Evolutionary conservation across 169 alveolate species (phyloP).

Genomic region (Plasmodium vinckei): DNA sequence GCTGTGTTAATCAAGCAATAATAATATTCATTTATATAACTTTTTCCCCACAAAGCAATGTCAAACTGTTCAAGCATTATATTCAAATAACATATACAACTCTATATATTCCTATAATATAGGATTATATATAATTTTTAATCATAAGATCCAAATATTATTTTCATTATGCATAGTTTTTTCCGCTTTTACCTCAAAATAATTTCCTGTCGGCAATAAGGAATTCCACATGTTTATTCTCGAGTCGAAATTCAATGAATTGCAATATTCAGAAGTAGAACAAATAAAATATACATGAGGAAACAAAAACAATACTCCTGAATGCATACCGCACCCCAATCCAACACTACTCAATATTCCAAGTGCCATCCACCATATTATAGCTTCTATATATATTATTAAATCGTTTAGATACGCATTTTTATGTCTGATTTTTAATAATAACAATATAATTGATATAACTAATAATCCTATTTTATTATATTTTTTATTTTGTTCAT

Average conservation of each 20-base stretch:
- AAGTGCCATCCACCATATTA: conserved; percentile 85
- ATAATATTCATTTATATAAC: too few relatives aligned
- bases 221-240: conserved; percentile 81
- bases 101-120: background rate
- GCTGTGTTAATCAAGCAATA: too few relatives aligned
- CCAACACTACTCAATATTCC: conserved; percentile 87
- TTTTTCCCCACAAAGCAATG: too few relatives aligned
- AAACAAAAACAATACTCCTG: conserved; percentile 86
- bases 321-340: conserved; percentile 88
- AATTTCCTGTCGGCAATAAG: conserved; percentile 75
- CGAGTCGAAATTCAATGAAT: conserved; percentile 82
- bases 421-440: conserved; percentile 67
- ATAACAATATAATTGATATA: conserved; percentile 32
- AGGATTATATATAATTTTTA: too few relatives aligned
- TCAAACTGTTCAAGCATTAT: too few relatives aligned
- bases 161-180: background rate
- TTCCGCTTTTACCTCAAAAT: conserved; percentile 56
- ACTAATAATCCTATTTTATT: conserved; percentile 41
- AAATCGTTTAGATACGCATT: conserved; percentile 61
- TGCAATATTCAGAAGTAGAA: conserved; percentile 82
- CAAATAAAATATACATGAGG: conserved; percentile 86
- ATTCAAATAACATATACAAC: background rate
- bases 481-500: conserved; percentile 56
- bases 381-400: conserved; percentile 72
- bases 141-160: too few relatives aligned